phyloP scores from a whole-genome alignment of 2,329 filamentous ascomycete species.

The Sporothrix luriei region DNA sequence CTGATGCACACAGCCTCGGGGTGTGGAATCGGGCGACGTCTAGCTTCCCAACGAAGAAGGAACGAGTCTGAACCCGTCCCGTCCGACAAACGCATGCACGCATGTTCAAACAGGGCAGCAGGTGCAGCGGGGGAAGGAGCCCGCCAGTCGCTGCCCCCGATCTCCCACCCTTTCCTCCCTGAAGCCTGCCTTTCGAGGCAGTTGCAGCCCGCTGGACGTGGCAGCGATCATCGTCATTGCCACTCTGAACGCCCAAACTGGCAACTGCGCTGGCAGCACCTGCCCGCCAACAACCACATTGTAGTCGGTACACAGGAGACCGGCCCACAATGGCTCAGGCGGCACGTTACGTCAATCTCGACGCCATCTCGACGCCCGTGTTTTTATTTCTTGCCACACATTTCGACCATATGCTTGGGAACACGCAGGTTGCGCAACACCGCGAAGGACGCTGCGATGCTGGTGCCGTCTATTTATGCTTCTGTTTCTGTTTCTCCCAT shows the following conservation, averaged over 20 bases:
- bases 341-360: not conserved
- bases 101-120: constrained; percentile 1
- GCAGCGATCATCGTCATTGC: constrained; percentile 26
- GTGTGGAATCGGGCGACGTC: constrained; percentile 9
- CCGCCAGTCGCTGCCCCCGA: constrained; percentile 10
- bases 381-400: not conserved
- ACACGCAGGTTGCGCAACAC: not conserved
- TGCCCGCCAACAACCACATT: constrained; percentile 14
- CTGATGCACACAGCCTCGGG: constrained; percentile 17
- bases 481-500: constrained; percentile 2
- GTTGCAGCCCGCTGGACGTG: constrained; percentile 13
- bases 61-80: not conserved
- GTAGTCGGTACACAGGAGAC: not conserved
- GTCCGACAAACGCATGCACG: too few species aligned
- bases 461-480: constrained; percentile 1
- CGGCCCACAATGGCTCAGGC: not conserved
- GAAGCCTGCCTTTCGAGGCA: not conserved
- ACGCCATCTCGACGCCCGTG: not conserved
- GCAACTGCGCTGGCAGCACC: constrained; percentile 1
- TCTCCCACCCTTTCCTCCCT: not conserved
- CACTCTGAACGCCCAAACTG: not conserved
- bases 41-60: not conserved
- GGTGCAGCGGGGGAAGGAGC: not conserved
- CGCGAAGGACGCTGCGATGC: not conserved
- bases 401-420: not conserved